phyloP scores from a whole-genome alignment of 768 basidiomycete species.

The Chalciporus piperatus region DNA sequence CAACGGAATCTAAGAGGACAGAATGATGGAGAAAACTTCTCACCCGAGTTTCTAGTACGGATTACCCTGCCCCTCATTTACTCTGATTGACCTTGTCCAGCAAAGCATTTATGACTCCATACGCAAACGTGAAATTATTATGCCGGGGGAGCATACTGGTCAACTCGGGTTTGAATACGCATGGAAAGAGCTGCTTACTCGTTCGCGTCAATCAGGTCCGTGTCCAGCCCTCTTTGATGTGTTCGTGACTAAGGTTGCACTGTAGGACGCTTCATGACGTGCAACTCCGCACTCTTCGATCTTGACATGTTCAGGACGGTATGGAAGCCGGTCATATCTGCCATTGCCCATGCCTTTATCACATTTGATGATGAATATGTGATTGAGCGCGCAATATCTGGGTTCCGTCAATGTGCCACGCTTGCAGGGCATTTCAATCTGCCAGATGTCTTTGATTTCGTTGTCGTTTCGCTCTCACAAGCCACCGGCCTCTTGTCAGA shows the following conservation, averaged over 20 bases:
- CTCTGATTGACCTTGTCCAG: constrained; percentile 39
- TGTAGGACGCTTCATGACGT: constrained; percentile 55
- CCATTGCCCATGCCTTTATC: constrained; percentile 93
- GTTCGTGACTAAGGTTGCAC: constrained; percentile 39
- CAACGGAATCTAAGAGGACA: constrained; percentile 89
- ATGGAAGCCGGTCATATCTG: constrained; percentile 92
- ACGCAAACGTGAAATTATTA: constrained; percentile 88
- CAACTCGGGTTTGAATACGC: constrained; percentile 98
- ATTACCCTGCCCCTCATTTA: neutral
- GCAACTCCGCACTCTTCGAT: constrained; percentile 81
- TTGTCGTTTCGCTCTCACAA: constrained; percentile 88
- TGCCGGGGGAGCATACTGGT: constrained; percentile 97
- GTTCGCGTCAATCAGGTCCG: constrained; percentile 78
- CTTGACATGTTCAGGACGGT: constrained; percentile 90
- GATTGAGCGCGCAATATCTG: constrained; percentile 90
- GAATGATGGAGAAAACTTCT: constrained; percentile 82
- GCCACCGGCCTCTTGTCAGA: constrained; percentile 87
- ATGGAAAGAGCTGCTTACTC: constrained; percentile 90
- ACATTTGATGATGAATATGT: constrained; percentile 96
- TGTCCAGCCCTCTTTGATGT: constrained; percentile 6
- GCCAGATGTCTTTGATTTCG: constrained; percentile 95
- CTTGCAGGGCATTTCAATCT: constrained; percentile 85
- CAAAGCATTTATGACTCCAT: constrained; percentile 92
- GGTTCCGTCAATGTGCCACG: constrained; percentile 96
- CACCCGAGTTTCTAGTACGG: constrained; percentile 78